Evolutionary conservation across 495 filamentous ascomycete species (phyloP), one percentile per base, ranked within the genome.

Genomic region (Hamigera avellanea): DNA sequence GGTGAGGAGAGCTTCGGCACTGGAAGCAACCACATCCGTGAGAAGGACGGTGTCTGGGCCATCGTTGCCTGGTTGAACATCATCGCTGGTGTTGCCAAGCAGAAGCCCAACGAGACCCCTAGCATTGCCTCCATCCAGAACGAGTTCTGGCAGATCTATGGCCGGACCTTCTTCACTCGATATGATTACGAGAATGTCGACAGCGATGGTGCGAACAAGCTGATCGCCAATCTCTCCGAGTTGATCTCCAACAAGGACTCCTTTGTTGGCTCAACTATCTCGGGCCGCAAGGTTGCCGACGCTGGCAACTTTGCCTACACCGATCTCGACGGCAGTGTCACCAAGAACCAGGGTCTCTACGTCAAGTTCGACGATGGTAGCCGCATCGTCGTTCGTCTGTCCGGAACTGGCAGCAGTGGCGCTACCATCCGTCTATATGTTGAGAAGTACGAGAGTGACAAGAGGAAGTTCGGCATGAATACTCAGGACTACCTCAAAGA

Each of bases 1-100:
- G 91, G 91, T 28, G 91, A 98, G 59, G 91, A 98, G 70, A 88
- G 81, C 35, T 98, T 98, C 56, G 91, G 91, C 26, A 98, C 91
- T 2, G 91, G 91, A n/a, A 89, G 82, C 71, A 95, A 98, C 67
- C 91, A 98, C 61, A 94, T 98, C 56, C 81, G 91, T 37, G 91
- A 98, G 75, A 98, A 98, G 72, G 91, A 98, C 48, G 91, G 91
- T 30, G 68, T 96, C 35, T 98, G 91, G 91, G 91, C 91, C 41
- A 73, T 98, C 34, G 82, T 95, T 16, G 91, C 91, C 25, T 98
- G 91, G 91, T 59, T 98, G 53, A 98, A 98, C 64, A 93, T 98
- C 59, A 94, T 98, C 50, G 93, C 91, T 28, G 91, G 86, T 42
- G 76, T 96, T 10, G 86, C 86, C 36, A 74, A 94, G 63, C 69